These are phyloP conservation scores for Circinella minor DNA, from an alignment of 371 early-diverging fungal genomes.

Conservation along the genomic window DNA sequence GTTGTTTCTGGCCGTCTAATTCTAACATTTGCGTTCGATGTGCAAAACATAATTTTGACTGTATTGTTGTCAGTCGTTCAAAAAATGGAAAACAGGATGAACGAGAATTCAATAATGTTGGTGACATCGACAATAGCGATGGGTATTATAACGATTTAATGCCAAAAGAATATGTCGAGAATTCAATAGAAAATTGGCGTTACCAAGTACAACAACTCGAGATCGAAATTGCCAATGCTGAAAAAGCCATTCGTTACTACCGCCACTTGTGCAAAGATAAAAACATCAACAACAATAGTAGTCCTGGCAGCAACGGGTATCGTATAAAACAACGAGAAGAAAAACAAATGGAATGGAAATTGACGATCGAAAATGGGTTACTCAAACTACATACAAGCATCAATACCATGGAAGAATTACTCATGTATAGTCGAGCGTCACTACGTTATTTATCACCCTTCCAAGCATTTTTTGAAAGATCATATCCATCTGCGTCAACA, in stretches of 20 bases:
- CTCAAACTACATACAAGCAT: slow-evolving; percentile 18
- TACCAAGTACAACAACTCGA: neutral
- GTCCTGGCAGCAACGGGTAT: neutral
- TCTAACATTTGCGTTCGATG: slow-evolving; percentile 10
- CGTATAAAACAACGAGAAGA: too few relatives aligned
- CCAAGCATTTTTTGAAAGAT: slow-evolving; percentile 6
- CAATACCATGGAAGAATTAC: slow-evolving; percentile 15
- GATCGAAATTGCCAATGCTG: neutral
- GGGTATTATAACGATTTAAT: neutral
- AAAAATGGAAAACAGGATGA: neutral
- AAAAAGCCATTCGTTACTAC: neutral
- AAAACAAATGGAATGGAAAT: slow-evolving; percentile 15
- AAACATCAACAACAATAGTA: neutral
- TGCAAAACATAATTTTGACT: neutral
- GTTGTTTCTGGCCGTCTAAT: neutral
- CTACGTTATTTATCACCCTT: slow-evolving; percentile 20
- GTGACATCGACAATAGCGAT: too few relatives aligned
- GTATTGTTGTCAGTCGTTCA: neutral
- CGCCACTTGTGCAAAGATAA: neutral
- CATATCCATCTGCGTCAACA: neutral
- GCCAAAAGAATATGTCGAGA: neutral
- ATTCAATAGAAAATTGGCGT: slow-evolving; percentile 1
- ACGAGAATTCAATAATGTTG: too few relatives aligned
- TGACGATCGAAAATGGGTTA: slow-evolving; percentile 15
- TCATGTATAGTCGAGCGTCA: slow-evolving; percentile 13